Base-by-base conservation (phyloP, 768 basidiomycete genomes). In the Strobilomyces dryophilus region DNA sequence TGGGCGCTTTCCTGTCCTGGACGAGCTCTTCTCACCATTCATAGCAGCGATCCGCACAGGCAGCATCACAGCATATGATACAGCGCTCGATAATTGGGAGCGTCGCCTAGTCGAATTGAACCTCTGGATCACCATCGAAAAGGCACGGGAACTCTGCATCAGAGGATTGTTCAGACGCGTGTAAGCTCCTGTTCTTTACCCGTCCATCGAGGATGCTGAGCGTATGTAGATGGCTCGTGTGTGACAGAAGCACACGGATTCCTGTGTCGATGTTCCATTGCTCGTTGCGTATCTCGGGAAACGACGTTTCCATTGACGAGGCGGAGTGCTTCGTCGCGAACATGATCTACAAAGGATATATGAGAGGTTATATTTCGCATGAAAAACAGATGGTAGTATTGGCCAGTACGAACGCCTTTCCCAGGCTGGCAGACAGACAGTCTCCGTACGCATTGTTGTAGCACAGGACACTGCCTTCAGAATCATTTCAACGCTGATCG, bases 281-380 rank as follows among this genome's bases (percentile, higher is more conserved):
- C n/a, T 86, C 89, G 6, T 73, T 95, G 45, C 74, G 73, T 47
- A 71, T 92, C 52, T 85, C 88, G 4, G 89, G 87, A 3, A 78
- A 82, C 54, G 80, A 84, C 11, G 81, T 89, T 21, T 76, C 83
- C 8, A 65, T 76, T 54, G 93, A 89, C 59, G 94, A 95, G 68
- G 90, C 91, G 2, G 94, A 98, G 69, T 97, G 94, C 68, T 79
- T 94, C 47, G 83, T 97, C 8, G 93, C 94, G 27, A 95, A 95
- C 66, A 89, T 95, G 90, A 89, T 98, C 41, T 93, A 87, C 74
- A 91, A 87, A 73, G 90, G 89, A 18, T 91, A 85, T 68, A 86
- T 98, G 71, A 81, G 89, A 47, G 97, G 97, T 9, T 99, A 98
- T 70, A 94, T 99, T 62, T 93, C 92, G 46, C 97, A 99, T 63